These are phyloP conservation scores for Drosera capensis DNA, from an alignment of 148 eudicot species.

Conservation along the genomic window DNA sequence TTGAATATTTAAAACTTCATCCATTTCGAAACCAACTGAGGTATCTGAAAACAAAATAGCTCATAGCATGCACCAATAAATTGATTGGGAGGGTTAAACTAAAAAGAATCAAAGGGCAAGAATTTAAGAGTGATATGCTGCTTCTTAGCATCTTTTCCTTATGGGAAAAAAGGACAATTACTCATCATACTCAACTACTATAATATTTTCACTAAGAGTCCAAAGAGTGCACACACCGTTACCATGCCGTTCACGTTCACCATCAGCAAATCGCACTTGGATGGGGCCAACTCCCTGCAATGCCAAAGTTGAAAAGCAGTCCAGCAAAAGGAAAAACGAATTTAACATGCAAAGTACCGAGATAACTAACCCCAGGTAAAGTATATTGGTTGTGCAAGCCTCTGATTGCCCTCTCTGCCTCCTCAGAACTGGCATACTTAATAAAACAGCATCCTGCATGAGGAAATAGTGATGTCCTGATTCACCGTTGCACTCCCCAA, in stretches of 20 bases:
- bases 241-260: conserved; percentile 94
- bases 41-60: not conserved
- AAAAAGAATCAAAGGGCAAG: too few relatives aligned
- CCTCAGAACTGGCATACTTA: conserved; percentile 79
- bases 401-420: conserved; percentile 85
- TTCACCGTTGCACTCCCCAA: too few relatives aligned
- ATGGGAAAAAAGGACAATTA: too few relatives aligned
- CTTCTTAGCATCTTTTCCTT: too few relatives aligned
- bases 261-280: conserved; percentile 99
- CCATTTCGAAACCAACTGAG: not conserved
- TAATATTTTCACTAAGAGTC: too few relatives aligned
- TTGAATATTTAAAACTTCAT: too few relatives aligned
- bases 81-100: too few relatives aligned
- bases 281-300: conserved; percentile 80
- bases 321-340: not conserved
- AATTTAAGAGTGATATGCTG: too few relatives aligned
- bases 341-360: not conserved
- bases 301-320: conserved; percentile 7
- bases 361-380: conserved; percentile 67
- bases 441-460: conserved; percentile 96
- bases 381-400: conserved; percentile 77
- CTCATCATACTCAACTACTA: too few relatives aligned
- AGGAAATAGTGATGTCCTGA: conserved; percentile 20
- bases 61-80: not conserved
- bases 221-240: conserved; percentile 23